phyloP scores from a whole-genome alignment of 148 eudicot species.

The Dysphania ambrosioides region DNA sequence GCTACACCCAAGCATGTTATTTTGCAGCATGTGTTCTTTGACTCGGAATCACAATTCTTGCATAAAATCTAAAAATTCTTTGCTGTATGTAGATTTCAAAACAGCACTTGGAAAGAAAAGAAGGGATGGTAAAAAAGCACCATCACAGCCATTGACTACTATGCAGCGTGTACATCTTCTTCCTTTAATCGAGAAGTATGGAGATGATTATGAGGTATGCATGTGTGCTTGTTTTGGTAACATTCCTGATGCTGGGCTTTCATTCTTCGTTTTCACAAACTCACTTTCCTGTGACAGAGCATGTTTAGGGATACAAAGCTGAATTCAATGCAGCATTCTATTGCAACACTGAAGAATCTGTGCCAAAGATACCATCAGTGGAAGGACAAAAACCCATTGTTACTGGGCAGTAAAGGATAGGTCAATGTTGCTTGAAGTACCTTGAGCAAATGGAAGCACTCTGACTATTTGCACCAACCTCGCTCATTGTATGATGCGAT shows the following conservation, averaged over 20 bases:
- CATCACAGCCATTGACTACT: slow-evolving; percentile 69
- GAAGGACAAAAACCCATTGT: slow-evolving; percentile 72
- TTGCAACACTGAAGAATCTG: slow-evolving; percentile 74
- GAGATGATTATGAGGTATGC: slow-evolving; percentile 83
- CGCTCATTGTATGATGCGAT: neutral
- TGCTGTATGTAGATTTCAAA: slow-evolving; percentile 55
- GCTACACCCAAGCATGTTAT: neutral
- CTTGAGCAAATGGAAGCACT: neutral
- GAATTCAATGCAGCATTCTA: slow-evolving; percentile 82
- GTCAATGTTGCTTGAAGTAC: neutral
- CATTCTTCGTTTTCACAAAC: slow-evolving; percentile 17
- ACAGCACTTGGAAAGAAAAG: slow-evolving; percentile 82
- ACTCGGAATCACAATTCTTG: neutral
- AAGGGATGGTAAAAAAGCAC: slow-evolving; percentile 71
- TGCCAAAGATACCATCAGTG: slow-evolving; percentile 63
- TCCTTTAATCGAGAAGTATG: slow-evolving; percentile 63
- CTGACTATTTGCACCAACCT: neutral
- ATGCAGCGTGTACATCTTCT: slow-evolving; percentile 61
- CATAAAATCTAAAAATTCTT: neutral
- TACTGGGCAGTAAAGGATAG: slow-evolving; percentile 43
- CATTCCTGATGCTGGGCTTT: slow-evolving; percentile 1
- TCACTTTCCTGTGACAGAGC: slow-evolving; percentile 42
- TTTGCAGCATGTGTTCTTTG: neutral
- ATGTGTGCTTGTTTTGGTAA: neutral
- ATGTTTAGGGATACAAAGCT: slow-evolving; percentile 89